Conservation (phyloP, 2,329 filamentous ascomycete genomes). For the Alternaria conjuncta region DNA sequence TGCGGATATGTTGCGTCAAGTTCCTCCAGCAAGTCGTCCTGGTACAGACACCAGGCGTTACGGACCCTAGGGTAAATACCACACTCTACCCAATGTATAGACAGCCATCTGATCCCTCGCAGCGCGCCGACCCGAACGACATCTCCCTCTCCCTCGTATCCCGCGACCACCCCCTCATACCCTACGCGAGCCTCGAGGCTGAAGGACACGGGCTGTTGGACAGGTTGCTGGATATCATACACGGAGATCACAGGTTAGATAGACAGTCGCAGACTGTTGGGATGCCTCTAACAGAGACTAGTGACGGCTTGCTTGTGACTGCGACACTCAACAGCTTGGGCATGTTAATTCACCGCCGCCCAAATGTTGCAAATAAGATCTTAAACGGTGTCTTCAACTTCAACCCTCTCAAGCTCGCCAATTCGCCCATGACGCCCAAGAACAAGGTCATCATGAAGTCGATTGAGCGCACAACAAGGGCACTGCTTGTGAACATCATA, state of each 20-base stretch:
- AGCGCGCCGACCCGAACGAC: conserved; percentile 78
- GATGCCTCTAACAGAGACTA: conserved; percentile 51
- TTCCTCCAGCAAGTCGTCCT: conserved; percentile 94
- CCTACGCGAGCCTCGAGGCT: conserved; percentile 83
- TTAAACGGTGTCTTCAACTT: conserved; percentile 85
- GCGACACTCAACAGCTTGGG: conserved; percentile 89
- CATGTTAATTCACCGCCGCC: conserved; percentile 80
- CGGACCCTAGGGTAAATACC: conserved; percentile 78
- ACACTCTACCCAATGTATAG: conserved; percentile 6
- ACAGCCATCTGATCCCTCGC: conserved; percentile 41
- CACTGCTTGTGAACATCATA: conserved; percentile 80
- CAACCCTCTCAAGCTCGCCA: conserved; percentile 84
- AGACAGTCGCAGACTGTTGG: conserved; percentile 14
- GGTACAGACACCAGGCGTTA: conserved; percentile 84
- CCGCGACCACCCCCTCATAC: conserved; percentile 79
- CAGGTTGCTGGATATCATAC: conserved; percentile 81
- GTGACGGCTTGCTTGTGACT: conserved; percentile 87
- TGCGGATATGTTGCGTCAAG: conserved; percentile 95
- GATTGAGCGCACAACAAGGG: conserved; percentile 90
- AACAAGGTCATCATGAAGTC: conserved; percentile 85
- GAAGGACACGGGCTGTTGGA: conserved; percentile 92
- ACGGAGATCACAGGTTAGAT: conserved; percentile 82
- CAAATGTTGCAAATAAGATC: conserved; percentile 83
- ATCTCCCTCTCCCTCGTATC: conserved; percentile 87
- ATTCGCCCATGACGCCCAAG: conserved; percentile 76